Evolutionary conservation across 306 rosid species (phyloP).

Genomic region (Morella rubra): DNA sequence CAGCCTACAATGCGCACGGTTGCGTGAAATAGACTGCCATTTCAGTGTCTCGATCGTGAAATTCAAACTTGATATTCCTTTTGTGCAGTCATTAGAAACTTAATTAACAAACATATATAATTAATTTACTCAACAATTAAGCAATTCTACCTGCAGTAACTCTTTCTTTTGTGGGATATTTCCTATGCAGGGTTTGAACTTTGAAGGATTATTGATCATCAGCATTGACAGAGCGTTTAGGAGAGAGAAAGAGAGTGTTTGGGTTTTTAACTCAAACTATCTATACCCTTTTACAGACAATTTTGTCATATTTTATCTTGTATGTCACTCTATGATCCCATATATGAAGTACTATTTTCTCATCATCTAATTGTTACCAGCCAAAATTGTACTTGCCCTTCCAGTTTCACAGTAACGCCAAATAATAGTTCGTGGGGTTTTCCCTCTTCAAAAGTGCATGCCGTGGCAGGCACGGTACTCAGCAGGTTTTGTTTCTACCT

Average conservation of each 20-base stretch:
- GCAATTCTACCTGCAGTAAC: neutral
- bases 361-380: neutral
- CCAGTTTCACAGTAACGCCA: slow-evolving; percentile 26
- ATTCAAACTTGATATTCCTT: slow-evolving; percentile 1
- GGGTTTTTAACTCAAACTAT: neutral
- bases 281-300: slow-evolving; percentile 15
- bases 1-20: slow-evolving; percentile 23
- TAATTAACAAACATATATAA: neutral
- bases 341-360: neutral
- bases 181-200: slow-evolving; percentile 29
- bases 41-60: neutral
- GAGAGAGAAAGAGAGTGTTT: slow-evolving; percentile 11
- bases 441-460: slow-evolving; percentile 10
- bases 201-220: slow-evolving; percentile 7
- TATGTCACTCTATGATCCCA: neutral
- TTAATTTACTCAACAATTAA: neutral
- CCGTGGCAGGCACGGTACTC: slow-evolving; percentile 7
- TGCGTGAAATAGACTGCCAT: slow-evolving; percentile 2
- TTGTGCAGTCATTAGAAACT: neutral
- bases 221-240: neutral
- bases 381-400: slow-evolving; percentile 21
- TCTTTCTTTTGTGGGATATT: neutral
- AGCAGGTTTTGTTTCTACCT: too few relatives aligned
- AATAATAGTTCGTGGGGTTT: slow-evolving; percentile 21
- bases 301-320: slow-evolving; percentile 14